phyloP scores from a whole-genome alignment of 2,329 filamentous ascomycete genomes.

The Exutisphaerella laricina region DNA sequence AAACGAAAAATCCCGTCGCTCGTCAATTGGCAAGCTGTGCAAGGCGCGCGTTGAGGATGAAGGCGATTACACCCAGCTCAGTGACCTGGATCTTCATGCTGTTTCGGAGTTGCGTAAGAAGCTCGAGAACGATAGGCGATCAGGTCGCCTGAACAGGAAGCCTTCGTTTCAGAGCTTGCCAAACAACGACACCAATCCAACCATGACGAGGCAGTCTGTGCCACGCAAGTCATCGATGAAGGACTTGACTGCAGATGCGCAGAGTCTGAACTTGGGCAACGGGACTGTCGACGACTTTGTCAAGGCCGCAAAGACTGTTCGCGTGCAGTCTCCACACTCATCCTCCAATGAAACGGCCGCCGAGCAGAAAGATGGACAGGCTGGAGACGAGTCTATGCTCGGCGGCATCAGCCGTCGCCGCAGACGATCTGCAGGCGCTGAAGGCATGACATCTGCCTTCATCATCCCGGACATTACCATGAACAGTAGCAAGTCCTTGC shows the following conservation, averaged over 20 bases:
- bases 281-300: conserved; percentile 26
- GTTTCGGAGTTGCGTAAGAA: conserved; percentile 51
- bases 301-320: conserved; percentile 30
- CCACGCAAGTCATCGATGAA: conserved; percentile 53
- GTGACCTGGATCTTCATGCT: conserved; percentile 48
- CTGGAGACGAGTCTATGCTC: conserved; percentile 42
- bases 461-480: conserved; percentile 60
- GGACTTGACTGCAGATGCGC: conserved; percentile 38
- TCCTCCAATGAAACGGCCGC: conserved; percentile 30
- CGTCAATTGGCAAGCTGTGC: conserved; percentile 4
- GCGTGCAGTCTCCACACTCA: conserved; percentile 34
- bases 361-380: conserved; percentile 24
- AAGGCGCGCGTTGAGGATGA: conserved; percentile 3
- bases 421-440: conserved; percentile 42
- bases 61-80: conserved; percentile 49
- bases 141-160: conserved; percentile 5
- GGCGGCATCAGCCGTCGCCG: conserved; percentile 48
- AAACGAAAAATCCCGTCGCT: conserved; percentile 12
- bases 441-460: conserved; percentile 55
- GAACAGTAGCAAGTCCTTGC: conserved; percentile 19
- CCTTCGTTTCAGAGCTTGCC: conserved; percentile 6
- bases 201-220: conserved; percentile 37
- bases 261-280: conserved; percentile 24
- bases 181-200: conserved; percentile 18
- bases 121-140: conserved; percentile 51